Conservation (phyloP, 2,329 filamentous ascomycete genomes). For the Pseudogymnoascus destructans region DNA sequence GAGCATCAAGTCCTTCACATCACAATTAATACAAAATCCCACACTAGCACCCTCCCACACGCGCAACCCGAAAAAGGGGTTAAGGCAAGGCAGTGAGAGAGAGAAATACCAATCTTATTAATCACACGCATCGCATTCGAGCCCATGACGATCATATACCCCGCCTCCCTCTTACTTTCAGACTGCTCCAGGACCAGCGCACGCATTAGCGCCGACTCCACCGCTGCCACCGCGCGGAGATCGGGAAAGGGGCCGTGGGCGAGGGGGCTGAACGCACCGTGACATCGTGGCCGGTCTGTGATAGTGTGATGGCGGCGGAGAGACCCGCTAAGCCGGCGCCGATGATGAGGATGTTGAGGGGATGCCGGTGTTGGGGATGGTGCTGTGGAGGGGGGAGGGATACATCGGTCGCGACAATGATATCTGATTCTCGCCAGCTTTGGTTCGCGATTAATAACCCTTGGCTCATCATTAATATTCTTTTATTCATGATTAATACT, state of each 20-base stretch:
- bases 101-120: background rate
- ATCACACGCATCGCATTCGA: background rate
- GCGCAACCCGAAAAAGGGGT: background rate
- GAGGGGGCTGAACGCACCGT: constrained; percentile 17
- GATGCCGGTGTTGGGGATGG: background rate
- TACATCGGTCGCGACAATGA: background rate
- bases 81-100: background rate
- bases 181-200: background rate
- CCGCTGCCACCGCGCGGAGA: background rate
- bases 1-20: background rate
- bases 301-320: constrained; percentile 21
- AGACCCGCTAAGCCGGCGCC: constrained; percentile 32
- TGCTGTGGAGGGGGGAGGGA: background rate
- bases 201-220: constrained; percentile 1
- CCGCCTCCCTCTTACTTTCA: background rate
- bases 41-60: background rate
- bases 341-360: constrained; percentile 15
- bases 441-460: background rate
- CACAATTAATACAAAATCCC: background rate
- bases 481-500: background rate
- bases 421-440: background rate
- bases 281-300: constrained; percentile 23
- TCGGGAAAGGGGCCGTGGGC: background rate
- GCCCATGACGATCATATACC: constrained; percentile 4
- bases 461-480: background rate